A percentile compares a stretch with the other conserved stretches of the same genome.
Conservation (phyloP, 805 yeast genomes). For the Wickerhamiella sergipiensis region DNA sequence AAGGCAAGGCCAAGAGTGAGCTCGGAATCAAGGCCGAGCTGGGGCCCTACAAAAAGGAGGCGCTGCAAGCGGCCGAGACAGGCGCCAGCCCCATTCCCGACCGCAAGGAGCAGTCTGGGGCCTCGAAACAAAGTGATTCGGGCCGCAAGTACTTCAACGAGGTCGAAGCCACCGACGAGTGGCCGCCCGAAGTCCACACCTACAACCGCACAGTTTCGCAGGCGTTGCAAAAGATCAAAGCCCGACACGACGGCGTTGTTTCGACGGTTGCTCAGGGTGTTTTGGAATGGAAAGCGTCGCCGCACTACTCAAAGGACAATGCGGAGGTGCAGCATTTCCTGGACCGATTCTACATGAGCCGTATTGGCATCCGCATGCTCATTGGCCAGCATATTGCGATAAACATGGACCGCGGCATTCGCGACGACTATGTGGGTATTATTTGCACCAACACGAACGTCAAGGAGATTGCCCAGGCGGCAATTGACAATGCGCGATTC, state of each 20-base stretch:
- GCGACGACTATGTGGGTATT: constrained; percentile 70
- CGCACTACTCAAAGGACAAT: constrained; percentile 39
- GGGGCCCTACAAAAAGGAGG: constrained; percentile 8
- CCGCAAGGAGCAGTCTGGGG: background rate
- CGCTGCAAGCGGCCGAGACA: background rate
- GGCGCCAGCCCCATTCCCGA: background rate
- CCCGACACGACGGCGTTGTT: constrained; percentile 84
- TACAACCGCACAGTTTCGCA: constrained; percentile 59
- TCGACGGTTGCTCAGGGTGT: constrained; percentile 88
- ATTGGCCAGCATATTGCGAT: constrained; percentile 90
- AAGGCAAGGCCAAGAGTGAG: constrained; percentile 13
- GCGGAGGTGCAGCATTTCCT: constrained; percentile 65
- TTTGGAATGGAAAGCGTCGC: constrained; percentile 65
- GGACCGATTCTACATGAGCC: constrained; percentile 77
- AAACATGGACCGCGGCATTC: constrained; percentile 45
- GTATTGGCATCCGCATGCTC: constrained; percentile 86
- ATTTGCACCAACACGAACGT: constrained; percentile 77
- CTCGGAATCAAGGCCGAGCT: constrained; percentile 23
- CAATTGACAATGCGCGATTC: constrained; percentile 79
- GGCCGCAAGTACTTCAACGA: constrained; percentile 36
- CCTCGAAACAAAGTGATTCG: background rate
- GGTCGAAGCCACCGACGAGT: constrained; percentile 40
- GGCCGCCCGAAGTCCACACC: constrained; percentile 63
- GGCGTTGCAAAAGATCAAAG: constrained; percentile 55
- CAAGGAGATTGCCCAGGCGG: constrained; percentile 71